Base-by-base conservation (phyloP, 495 filamentous ascomycete genomes). In the Entonaema liquescens region DNA sequence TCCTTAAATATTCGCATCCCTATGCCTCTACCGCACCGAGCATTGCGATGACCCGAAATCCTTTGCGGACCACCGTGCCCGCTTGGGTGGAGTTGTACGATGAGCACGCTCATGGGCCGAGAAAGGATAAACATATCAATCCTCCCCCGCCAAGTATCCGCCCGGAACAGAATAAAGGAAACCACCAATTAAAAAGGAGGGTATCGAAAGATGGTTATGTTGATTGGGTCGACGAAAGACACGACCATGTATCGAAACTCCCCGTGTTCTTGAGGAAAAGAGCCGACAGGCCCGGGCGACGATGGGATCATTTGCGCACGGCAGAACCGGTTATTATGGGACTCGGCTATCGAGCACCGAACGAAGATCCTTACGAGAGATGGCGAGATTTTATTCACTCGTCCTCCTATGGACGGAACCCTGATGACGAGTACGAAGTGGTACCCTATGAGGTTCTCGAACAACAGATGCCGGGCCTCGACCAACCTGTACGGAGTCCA, bases 241-340 rank as follows among this genome's bases (percentile, higher is more conserved):
- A 77, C 49, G 75, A 73, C 36, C 70, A 56, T 21, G 68, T 72
- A 21, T 77, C 75, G 2, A 74, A 67, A 63, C 71, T 77, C 31
- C 75, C 75, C 13, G 75, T 77, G 2, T 77, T 77, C 54, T 50
- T 77, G 23, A 74, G 75, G 59, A 77, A 77, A 60, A 68, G 75
- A 52, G 75, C 73, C 28, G 75, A 77, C 57, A 72, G 62, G 60
- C 75, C 75, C 33, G 86, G 86, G 4, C 77, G 86, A 57, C 82
- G 83, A 78, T 88, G 86, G 86, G 86, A 88, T 73, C 84, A 87
- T 74, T 78, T 84, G 55, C 81, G 86, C 59, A 82, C 83, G 11
- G 80, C 80, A 5, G 84, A 87, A 60, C 86, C 86, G 21, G 86
- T 88, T 62, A 87, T 88, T 54, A 81, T 88, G 74, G 80, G 82